These are phyloP conservation scores for Arabis alpina DNA, from an alignment of 345 rosid genomes.

Conservation along the genomic window DNA sequence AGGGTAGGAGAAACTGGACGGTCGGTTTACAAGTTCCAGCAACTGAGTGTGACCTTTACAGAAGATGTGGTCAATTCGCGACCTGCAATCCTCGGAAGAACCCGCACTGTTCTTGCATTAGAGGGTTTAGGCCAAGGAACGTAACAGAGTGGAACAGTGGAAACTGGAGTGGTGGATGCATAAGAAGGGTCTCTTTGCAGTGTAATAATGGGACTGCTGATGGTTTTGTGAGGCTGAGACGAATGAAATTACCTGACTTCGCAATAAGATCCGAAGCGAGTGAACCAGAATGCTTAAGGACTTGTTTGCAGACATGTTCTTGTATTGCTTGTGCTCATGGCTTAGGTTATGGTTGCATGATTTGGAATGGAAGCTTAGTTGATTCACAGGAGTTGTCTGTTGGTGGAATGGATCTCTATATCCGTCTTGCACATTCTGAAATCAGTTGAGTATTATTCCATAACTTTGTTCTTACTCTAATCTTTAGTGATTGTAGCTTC, in stretches of 20 bases:
- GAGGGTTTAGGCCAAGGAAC: conserved; percentile 58
- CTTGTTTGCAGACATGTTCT: conserved; percentile 57
- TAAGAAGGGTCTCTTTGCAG: conserved; percentile 43
- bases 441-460: conserved; percentile 42
- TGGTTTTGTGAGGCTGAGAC: conserved; percentile 47
- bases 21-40: conserved; percentile 38
- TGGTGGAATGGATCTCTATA: conserved; percentile 48
- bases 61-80: conserved; percentile 57
- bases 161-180: conserved; percentile 61
- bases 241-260: conserved; percentile 53
- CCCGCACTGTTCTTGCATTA: conserved; percentile 56
- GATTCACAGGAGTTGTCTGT: conserved; percentile 45
- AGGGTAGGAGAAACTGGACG: conserved; percentile 21
- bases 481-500: background rate
- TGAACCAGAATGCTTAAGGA: conserved; percentile 44
- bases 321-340: conserved; percentile 57
- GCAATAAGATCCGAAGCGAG: conserved; percentile 41
- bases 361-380: conserved; percentile 51
- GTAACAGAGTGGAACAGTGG: conserved; percentile 49
- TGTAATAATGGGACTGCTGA: conserved; percentile 51
- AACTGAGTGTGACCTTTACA: conserved; percentile 49
- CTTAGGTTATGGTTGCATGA: conserved; percentile 54
- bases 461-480: background rate
- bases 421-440: conserved; percentile 56
- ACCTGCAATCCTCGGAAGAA: conserved; percentile 41